Base-by-base conservation (phyloP, 2,329 filamentous ascomycete genomes). In the Rhinocladiella similis region DNA sequence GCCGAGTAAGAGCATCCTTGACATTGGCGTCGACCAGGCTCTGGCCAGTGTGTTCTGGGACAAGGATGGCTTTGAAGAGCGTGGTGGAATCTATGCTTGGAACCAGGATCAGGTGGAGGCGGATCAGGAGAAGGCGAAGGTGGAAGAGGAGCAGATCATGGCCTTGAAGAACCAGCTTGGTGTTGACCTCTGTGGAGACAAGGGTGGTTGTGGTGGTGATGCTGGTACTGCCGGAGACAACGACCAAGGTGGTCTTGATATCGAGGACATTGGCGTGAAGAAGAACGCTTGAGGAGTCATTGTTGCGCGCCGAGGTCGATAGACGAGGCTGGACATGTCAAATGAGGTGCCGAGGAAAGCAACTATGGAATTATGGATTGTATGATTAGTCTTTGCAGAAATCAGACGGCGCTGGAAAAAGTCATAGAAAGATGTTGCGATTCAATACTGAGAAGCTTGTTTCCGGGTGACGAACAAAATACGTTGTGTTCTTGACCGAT, bases 41-140 rank as follows among this genome's bases (percentile, higher is more conserved):
- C 60, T 82, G 62, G 65, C 67, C 20, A 66, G 78, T 50, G 71
- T 81, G 2, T 64, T 69, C 42, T 81, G 77, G 77, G 78, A 82
- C 58, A 65, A 74, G 57, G 64, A 74, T 3, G 72, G 71, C 1
- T 82, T 80, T 58, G 49, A 63, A 1, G 64, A 73, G 56, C 69
- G 80, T 6, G 77, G 78, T 5, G 78, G 77, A 0, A 54, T 80
- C n/a, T 81, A 80, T 63, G 75, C 79, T 27, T 82, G 79, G 78
- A 69, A 51, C 72, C 59, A 66, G 47, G 14, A 25, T 18, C 36
- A n/a, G 36, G 3, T 43, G 22, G 33, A 16, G 16, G 29, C 22
- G 22, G 22, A 25, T 25, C 22, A 38, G 35, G 13, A 4, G 5
- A 38, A 41, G n/a, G n/a, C 16, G 9, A 12, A 45, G 22, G 19